These are phyloP conservation scores for Macadamia integrifolia DNA, from an alignment of 164 flowering plant species.

Conservation along the genomic window DNA sequence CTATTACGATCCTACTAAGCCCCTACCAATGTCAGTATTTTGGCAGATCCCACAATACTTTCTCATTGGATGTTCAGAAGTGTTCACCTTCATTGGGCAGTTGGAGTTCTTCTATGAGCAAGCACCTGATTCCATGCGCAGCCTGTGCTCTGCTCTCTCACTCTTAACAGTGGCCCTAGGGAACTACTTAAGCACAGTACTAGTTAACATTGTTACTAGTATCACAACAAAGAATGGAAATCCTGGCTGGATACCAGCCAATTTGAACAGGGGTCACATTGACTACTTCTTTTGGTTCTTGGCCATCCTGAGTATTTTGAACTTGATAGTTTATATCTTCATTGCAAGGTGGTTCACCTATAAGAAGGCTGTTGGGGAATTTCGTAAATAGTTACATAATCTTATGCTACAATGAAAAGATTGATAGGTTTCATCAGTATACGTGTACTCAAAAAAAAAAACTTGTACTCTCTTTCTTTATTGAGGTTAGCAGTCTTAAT, in stretches of 20 bases:
- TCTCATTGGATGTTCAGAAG: slow-evolving; percentile 47
- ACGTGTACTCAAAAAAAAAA: too few relatives aligned
- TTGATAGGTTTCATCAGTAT: too few relatives aligned
- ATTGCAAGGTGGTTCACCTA: slow-evolving; percentile 35
- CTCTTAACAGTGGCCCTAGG: slow-evolving; percentile 40
- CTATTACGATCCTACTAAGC: slow-evolving; percentile 23
- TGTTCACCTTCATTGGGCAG: slow-evolving; percentile 47
- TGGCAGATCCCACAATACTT: slow-evolving; percentile 56
- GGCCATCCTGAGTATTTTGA: slow-evolving; percentile 29
- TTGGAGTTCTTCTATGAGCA: slow-evolving; percentile 49
- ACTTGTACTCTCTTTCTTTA: too few relatives aligned
- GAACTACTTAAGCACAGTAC: slow-evolving; percentile 35
- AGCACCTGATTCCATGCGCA: slow-evolving; percentile 55
- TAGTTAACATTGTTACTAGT: slow-evolving; percentile 31
- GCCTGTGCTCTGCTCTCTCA: slow-evolving; percentile 41
- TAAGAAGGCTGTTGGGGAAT: slow-evolving; percentile 25
- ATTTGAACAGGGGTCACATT: slow-evolving; percentile 41
- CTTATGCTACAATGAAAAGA: too few relatives aligned
- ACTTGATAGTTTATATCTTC: slow-evolving; percentile 31
- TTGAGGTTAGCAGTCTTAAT: too few relatives aligned
- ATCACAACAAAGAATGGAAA: slow-evolving; percentile 30
- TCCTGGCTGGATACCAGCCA: slow-evolving; percentile 49
- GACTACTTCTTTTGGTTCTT: slow-evolving; percentile 48
- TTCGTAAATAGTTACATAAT: background rate
- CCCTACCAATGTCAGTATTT: slow-evolving; percentile 28